Conservation (phyloP, 768 basidiomycete species). For the Pleurotus tuber-regium region DNA sequence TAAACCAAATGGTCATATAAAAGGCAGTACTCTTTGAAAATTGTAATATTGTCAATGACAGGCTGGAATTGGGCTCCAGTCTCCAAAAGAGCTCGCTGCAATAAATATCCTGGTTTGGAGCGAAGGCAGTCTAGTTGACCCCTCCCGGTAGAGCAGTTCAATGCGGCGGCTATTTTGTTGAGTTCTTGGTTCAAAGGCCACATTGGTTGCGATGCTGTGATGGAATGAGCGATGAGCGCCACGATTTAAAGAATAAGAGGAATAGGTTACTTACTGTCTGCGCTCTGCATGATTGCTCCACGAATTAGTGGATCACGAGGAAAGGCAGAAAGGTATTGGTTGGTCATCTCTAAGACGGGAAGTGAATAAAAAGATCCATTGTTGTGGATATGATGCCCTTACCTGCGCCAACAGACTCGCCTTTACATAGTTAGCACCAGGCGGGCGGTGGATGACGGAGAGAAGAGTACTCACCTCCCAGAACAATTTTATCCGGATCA, state of each 20-base stretch:
- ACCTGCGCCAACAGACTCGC: slow-evolving; percentile 34
- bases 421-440: slow-evolving; percentile 10
- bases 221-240: not conserved
- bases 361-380: no score
- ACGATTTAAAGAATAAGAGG: not conserved
- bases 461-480: slow-evolving; percentile 33
- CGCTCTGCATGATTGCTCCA: slow-evolving; percentile 33
- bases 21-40: slow-evolving; percentile 29
- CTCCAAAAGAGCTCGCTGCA: slow-evolving; percentile 22
- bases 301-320: slow-evolving; percentile 25
- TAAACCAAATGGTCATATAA: not conserved
- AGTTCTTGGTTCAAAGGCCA: slow-evolving; percentile 30
- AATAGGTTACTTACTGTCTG: slow-evolving; percentile 23
- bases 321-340: slow-evolving; percentile 31
- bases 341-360: slow-evolving; percentile 27
- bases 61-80: slow-evolving; percentile 33
- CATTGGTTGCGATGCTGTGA: slow-evolving; percentile 30
- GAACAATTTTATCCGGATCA: slow-evolving; percentile 42
- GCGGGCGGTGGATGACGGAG: not conserved
- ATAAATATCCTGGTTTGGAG: slow-evolving; percentile 22
- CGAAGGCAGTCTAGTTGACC: slow-evolving; percentile 28
- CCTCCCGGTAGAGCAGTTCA: slow-evolving; percentile 23
- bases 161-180: slow-evolving; percentile 22
- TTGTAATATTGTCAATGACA: slow-evolving; percentile 30
- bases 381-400: not conserved